These are phyloP conservation scores for Phytophthora fragariae DNA, from an alignment of 352 stramenopile species.

Conservation along the genomic window DNA sequence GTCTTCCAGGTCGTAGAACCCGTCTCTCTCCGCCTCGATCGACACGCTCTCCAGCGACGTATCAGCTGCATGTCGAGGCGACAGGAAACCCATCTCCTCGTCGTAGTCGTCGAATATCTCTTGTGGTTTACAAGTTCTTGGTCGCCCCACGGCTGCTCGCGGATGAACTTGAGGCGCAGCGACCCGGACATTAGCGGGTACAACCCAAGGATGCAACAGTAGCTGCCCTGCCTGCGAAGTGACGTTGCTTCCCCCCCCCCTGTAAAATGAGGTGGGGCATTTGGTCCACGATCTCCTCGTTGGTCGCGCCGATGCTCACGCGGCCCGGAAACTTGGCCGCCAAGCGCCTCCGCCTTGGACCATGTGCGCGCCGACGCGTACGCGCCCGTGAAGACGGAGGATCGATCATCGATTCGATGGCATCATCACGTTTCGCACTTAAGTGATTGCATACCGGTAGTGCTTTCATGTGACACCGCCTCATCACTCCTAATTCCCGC, in stretches of 20 bases:
- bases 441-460: no score
- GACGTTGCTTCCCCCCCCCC: constrained; percentile 21
- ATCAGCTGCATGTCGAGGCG: constrained; percentile 28
- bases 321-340: no score
- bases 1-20: constrained; percentile 66
- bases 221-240: constrained; percentile 7
- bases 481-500: no score
- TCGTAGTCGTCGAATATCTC: constrained; percentile 69
- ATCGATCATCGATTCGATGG: no score
- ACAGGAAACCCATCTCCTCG: constrained; percentile 58
- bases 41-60: constrained; percentile 62
- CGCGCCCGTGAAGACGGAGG: no score
- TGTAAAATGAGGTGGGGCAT: neutral
- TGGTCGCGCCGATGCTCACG: no score
- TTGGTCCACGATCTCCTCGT: neutral
- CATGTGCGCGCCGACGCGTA: no score
- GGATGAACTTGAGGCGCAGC: constrained; percentile 89
- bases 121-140: constrained; percentile 66
- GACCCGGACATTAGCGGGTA: constrained; percentile 90
- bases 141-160: constrained; percentile 70
- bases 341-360: no score
- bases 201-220: no score
- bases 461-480: no score
- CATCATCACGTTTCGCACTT: no score
- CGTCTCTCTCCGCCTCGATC: constrained; percentile 56